Evolutionary conservation across 2,329 filamentous ascomycete genomes (phyloP).

Genomic region (Cucurbitaria berberidis): DNA sequence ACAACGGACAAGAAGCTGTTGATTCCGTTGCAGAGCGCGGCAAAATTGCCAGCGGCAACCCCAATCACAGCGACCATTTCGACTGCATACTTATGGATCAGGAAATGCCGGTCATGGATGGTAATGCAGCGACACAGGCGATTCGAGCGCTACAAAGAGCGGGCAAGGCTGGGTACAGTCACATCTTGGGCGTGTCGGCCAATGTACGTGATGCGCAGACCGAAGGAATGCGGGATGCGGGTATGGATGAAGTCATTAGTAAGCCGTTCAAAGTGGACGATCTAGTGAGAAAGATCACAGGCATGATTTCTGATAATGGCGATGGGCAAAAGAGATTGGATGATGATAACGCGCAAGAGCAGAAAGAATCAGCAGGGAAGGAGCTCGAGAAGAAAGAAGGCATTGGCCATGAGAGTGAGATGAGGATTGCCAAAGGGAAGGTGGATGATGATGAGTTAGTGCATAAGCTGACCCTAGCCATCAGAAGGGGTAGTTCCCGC

Average conservation of each 20-base stretch:
- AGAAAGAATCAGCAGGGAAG: not conserved
- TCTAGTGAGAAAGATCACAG: slow-evolving; percentile 37
- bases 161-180: slow-evolving; percentile 39
- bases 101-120: slow-evolving; percentile 55
- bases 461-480: not conserved
- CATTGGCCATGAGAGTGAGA: not conserved
- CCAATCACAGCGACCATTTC: slow-evolving; percentile 39
- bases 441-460: not conserved
- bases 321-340: not conserved
- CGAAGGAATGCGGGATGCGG: slow-evolving; percentile 41
- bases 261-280: slow-evolving; percentile 50
- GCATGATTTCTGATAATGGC: slow-evolving; percentile 20
- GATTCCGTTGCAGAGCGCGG: slow-evolving; percentile 45
- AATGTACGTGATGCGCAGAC: slow-evolving; percentile 48
- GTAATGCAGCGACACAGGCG: slow-evolving; percentile 48
- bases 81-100: slow-evolving; percentile 54
- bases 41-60: slow-evolving; percentile 8
- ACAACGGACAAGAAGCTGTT: slow-evolving; percentile 55
- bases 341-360: not conserved
- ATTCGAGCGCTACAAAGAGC: slow-evolving; percentile 48
- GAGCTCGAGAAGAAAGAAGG: not conserved
- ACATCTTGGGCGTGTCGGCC: slow-evolving; percentile 49
- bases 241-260: slow-evolving; percentile 49
- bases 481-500: not conserved
- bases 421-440: not conserved